A percentile compares a stretch with the other conserved stretches of the same genome.
Conservation (phyloP, 345 rosid species). For the Isatis tinctoria region DNA sequence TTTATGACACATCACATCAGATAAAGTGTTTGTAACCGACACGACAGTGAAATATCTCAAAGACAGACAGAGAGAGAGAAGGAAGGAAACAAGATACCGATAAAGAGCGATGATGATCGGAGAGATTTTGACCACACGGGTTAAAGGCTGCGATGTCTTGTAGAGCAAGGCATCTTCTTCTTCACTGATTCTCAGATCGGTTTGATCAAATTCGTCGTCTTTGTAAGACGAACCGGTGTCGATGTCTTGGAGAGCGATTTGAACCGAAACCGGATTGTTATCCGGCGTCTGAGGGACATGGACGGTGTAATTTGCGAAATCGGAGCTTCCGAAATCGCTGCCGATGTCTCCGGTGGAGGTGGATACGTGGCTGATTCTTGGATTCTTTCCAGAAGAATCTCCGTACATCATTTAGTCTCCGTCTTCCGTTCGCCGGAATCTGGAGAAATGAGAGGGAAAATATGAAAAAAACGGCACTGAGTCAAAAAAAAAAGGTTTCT, state of each 20-base stretch:
- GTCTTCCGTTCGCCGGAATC: not conserved
- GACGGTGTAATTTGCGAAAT: conserved; percentile 44
- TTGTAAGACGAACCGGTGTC: conserved; percentile 39
- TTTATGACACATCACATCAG: not conserved
- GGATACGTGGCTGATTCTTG: conserved; percentile 40
- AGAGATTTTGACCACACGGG: conserved; percentile 34
- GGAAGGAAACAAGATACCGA: not conserved
- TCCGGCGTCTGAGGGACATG: conserved; percentile 66
- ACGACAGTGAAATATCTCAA: not conserved
- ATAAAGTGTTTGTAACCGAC: conserved; percentile 24
- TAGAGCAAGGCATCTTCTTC: conserved; percentile 20
- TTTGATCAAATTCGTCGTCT: conserved; percentile 21
- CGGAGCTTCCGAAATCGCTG: conserved; percentile 42
- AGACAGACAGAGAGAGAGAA: not conserved
- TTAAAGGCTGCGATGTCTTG: conserved; percentile 21
- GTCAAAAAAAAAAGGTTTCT: not conserved
- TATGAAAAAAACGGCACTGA: not conserved
- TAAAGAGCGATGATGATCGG: conserved; percentile 13
- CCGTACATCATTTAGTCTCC: conserved; percentile 30
- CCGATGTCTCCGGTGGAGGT: conserved; percentile 32
- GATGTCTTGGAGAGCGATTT: conserved; percentile 16
- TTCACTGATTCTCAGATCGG: conserved; percentile 34
- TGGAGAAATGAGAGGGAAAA: not conserved
- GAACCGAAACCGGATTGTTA: conserved; percentile 38
- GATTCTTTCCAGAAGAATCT: conserved; percentile 27